Base-by-base conservation (phyloP, 768 basidiomycete species). In the Crucibulum laeve region DNA sequence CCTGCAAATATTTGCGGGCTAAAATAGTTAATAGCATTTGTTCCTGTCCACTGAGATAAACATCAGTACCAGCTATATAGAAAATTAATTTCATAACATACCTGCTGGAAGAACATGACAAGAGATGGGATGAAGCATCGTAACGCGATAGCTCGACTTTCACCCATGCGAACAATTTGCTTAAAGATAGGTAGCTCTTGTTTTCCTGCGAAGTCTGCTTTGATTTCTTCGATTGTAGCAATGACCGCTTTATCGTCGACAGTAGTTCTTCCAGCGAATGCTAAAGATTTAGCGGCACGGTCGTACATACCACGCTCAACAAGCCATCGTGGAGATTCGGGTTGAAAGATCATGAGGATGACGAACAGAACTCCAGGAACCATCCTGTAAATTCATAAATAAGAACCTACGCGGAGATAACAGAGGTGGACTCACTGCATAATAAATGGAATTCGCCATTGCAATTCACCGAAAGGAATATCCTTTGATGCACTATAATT, bases 291-390 rank as follows among this genome's bases (percentile, higher is more conserved):
- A 0, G 64, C 67, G 14, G 76, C 77, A 11, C 63, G 61, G 11
- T 68, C 67, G 25, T 69, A 64, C 26, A 64, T 60, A 21, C 64
- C 60, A 40, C 69, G 63, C 52, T 77, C 76, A 18, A 73, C 75
- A 18, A 80, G 57, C 73, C 73, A 78, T n/a, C 77, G 64, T 10
- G 79, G 79, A 1, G 77, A 79, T 50, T 80, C 78, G 4, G 76
- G 73, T 44, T 77, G 73, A 41, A 68, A 69, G 5, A 67, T 36
- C 70, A 79, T 76, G 4, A 62, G 54, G 25, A 69, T 43, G 5
- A 73, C 51, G 50, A 82, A 73, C 0, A 80, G 47, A 14, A 75
- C 53, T 2, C 77, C 76, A 3, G 77, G 79, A 30, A 82, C 48
- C 40, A 79, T 52, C 44, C 64, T 65, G 40, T 14, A 28, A 21